Evolutionary conservation across 495 filamentous ascomycete species (phyloP), one percentile per base, ranked within the genome.

Genomic region (Endocarpon pusillum): DNA sequence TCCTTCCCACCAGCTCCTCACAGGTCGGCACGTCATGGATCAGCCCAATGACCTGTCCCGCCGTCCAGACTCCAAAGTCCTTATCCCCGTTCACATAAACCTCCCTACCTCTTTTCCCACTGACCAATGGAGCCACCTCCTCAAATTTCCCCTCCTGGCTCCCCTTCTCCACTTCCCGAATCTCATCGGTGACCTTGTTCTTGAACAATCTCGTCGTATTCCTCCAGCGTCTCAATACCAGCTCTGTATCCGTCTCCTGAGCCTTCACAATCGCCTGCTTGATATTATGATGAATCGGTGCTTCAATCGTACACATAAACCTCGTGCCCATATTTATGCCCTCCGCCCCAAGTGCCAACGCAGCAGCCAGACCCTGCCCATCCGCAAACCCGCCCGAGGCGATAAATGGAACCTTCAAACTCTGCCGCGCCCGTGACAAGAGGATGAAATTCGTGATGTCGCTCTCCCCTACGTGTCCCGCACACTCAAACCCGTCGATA

Each of bases 371-470:
- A 4, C 89, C 89, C 42, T 94, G 74, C 2, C 89, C 89, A 52
- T 97, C 89, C 11, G 84, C 89, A 47, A 96, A 94, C 4, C 89
- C 89, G 21, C 89, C 89, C 0, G 79, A 86, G 1, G 89, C 89
- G 48, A 97, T 94, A 52, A 97, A 97, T 3, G 89, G 89, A 19
- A 85, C 71, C 19, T 67, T 69, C 28, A 97, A 69, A 1, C 73
- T 69, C 59, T 97, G 89, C 14, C 87, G 65, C 22, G 89, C 89
- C 27, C 82, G 68, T 53, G 71, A 75, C 27, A 96, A 66, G 5
- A 97, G 71, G 41, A 97, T 92, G 57, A 96, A 89, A 57, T 97
- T 97, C 42, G 89, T 94, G 55, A 97, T 93, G 48, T 97, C 89
- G 28, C 69, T 69, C 64, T 97, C 89, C 42, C 89, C 89, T 33